These are phyloP conservation scores for Amniculicola lignicola DNA, from an alignment of 495 filamentous ascomycete species.

Conservation along the genomic window DNA sequence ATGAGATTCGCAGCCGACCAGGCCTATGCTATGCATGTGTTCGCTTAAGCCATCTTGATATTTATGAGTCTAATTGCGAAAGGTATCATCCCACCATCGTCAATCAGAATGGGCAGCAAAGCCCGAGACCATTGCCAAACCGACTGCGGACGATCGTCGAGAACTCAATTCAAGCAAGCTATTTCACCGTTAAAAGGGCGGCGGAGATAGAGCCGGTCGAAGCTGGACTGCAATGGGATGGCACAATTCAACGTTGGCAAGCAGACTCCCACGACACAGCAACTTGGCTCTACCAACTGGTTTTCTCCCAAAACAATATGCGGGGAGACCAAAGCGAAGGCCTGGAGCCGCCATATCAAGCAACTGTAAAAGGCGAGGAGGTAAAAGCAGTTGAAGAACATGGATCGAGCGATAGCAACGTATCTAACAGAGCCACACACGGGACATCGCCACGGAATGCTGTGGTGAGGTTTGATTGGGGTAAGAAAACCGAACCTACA, in stretches of 20 bases:
- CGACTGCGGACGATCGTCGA: conserved; percentile 6
- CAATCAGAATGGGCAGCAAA: neutral
- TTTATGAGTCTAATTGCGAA: too few species aligned
- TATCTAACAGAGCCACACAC: neutral
- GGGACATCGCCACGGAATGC: neutral
- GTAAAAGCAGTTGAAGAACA: neutral
- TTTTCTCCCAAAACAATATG: neutral
- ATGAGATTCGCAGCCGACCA: neutral
- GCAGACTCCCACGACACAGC: conserved; percentile 6
- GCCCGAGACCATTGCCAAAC: neutral
- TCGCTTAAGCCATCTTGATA: too few species aligned
- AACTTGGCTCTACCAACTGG: conserved; percentile 1
- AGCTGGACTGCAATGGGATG: neutral
- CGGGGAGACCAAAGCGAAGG: too few species aligned
- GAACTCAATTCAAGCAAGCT: neutral
- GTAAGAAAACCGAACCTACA: neutral
- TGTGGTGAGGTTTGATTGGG: neutral
- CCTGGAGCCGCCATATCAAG: too few species aligned
- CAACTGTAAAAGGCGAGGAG: neutral
- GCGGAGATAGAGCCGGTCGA: neutral
- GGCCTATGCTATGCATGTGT: too few species aligned
- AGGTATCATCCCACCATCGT: too few species aligned
- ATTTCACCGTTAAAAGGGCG: neutral
- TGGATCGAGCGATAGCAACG: neutral
- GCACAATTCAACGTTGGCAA: conserved; percentile 1